Conservation (phyloP, 179 eudicot species). For the Actinidia chinensis region DNA sequence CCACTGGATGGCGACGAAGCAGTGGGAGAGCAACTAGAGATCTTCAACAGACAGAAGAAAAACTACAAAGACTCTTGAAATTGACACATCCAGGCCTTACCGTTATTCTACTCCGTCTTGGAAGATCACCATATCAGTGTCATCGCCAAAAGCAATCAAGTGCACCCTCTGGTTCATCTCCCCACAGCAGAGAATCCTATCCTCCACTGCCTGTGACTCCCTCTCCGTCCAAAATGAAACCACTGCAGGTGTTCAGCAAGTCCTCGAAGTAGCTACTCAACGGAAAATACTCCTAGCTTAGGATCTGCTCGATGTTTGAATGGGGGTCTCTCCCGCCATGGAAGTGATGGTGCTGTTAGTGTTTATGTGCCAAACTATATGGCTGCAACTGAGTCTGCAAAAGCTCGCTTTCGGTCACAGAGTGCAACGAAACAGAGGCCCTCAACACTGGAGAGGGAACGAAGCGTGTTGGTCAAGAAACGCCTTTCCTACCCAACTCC, state of each 20-base stretch:
- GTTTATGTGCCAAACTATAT: slow-evolving; percentile 55
- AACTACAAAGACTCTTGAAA: slow-evolving; percentile 38
- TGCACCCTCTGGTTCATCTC: slow-evolving; percentile 23
- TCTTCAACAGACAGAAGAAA: slow-evolving; percentile 46
- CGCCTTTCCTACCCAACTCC: slow-evolving; percentile 53
- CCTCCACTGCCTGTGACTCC: slow-evolving; percentile 40
- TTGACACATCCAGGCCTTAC: slow-evolving; percentile 38
- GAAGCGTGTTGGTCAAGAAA: slow-evolving; percentile 47
- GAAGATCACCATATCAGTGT: slow-evolving; percentile 41
- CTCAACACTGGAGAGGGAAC: slow-evolving; percentile 52
- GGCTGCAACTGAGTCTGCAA: slow-evolving; percentile 81
- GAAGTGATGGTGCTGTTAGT: slow-evolving; percentile 9
- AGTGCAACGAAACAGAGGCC: slow-evolving; percentile 61
- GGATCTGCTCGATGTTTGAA: slow-evolving; percentile 40
- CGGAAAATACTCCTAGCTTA: slow-evolving; percentile 49
- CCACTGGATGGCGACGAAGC: slow-evolving; percentile 50
- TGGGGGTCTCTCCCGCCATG: slow-evolving; percentile 29
- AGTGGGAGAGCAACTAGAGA: slow-evolving; percentile 43
- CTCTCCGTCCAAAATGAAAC: slow-evolving; percentile 38
- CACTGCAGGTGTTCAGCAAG: slow-evolving; percentile 51
- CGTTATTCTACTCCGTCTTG: slow-evolving; percentile 28
- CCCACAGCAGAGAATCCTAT: slow-evolving; percentile 26
- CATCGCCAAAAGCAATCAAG: slow-evolving; percentile 21
- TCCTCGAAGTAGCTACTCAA: slow-evolving; percentile 55
- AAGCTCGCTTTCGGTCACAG: slow-evolving; percentile 55